Percentiles rank a stretch among this genome's conserved stretches.
Conservation (phyloP, 768 basidiomycete genomes). For the Rhodosporidiobolus sp. region DNA sequence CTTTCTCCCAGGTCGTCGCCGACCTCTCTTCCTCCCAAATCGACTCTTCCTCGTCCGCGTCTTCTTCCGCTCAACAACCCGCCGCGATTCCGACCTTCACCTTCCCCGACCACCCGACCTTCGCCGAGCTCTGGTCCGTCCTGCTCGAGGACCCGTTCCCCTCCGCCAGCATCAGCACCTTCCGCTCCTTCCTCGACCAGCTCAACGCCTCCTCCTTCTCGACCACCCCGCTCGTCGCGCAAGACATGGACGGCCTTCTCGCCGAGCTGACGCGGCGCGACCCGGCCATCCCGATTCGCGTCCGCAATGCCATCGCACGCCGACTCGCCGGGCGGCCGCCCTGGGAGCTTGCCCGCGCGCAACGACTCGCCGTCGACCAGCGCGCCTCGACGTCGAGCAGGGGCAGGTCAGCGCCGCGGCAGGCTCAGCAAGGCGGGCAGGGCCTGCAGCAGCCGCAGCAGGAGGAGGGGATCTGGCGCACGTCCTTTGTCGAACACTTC, state of each 20-base stretch:
- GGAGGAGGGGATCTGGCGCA: conserved; percentile 27
- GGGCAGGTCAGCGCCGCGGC: no score
- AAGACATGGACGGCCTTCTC: conserved; percentile 2
- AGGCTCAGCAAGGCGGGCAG: no score
- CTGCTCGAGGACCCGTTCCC: conserved; percentile 11
- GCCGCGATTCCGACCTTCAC: background rate
- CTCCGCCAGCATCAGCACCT: background rate
- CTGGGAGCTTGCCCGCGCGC: background rate
- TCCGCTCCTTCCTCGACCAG: conserved; percentile 6
- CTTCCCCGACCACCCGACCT: conserved; percentile 2
- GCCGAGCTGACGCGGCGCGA: conserved; percentile 12
- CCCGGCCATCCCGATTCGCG: conserved; percentile 4
- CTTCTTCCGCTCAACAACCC: background rate
- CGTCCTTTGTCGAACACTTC: conserved; percentile 20
- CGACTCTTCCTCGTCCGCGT: background rate
- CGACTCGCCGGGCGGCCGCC: background rate
- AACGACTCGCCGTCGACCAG: background rate
- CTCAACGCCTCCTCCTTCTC: conserved; percentile 4
- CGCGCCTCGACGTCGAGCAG: no score
- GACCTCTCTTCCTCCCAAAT: background rate
- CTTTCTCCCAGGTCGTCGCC: conserved; percentile 9
- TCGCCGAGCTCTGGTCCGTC: conserved; percentile 15
- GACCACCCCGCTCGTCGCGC: background rate
- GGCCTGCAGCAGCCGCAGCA: background rate
- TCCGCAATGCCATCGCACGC: background rate